These are phyloP conservation scores for Xylaria sp. DNA, from an alignment of 495 filamentous ascomycete species.

Conservation along the genomic window DNA sequence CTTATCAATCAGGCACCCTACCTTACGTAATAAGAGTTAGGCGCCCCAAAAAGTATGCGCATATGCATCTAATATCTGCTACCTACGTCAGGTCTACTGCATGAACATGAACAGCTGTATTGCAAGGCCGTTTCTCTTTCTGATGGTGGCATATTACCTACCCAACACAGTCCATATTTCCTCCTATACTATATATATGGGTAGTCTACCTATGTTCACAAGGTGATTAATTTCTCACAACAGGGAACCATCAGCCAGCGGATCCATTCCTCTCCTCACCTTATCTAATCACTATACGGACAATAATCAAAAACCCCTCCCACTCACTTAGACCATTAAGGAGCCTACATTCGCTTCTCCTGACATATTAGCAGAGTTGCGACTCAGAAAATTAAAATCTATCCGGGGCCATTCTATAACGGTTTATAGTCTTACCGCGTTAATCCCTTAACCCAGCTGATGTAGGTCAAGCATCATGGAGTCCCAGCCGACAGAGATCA, in stretches of 20 bases:
- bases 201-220: no score
- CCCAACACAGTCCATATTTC: no score
- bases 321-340: neutral
- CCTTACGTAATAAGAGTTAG: neutral
- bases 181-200: no score
- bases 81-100: no score
- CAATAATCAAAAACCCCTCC: neutral
- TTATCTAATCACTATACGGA: neutral
- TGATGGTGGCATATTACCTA: no score
- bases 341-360: neutral
- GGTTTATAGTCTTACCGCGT: neutral
- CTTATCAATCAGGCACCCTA: constrained; percentile 15
- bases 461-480: constrained; percentile 26
- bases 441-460: neutral
- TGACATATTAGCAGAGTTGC: neutral
- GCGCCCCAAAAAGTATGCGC: neutral
- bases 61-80: no score
- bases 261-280: neutral
- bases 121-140: no score
- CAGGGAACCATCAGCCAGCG: neutral
- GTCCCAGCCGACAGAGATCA: constrained; percentile 31
- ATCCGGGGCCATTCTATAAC: neutral
- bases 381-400: neutral
- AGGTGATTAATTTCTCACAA: neutral
- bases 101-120: no score